phyloP scores from a whole-genome alignment of 805 yeast genomes.

The Teunomyces tritomae region DNA sequence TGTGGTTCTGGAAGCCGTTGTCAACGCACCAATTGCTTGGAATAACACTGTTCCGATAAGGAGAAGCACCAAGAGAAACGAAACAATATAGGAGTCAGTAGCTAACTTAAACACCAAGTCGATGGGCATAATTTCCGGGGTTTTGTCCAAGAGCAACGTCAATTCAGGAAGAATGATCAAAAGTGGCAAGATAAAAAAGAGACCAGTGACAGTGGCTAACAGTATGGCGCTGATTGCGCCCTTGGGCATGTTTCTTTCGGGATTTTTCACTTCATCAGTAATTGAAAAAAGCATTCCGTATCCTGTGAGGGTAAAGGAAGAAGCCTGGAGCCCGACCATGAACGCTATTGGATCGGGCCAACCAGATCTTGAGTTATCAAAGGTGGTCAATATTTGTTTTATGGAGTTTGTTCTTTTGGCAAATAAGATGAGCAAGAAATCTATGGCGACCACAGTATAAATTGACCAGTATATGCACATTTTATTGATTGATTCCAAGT shows the following conservation, averaged over 20 bases:
- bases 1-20: constrained; percentile 81
- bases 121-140: constrained; percentile 71
- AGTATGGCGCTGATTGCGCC: constrained; percentile 67
- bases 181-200: constrained; percentile 69
- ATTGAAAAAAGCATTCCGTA: constrained; percentile 79
- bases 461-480: constrained; percentile 75
- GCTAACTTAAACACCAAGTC: constrained; percentile 71
- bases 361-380: constrained; percentile 72
- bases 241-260: constrained; percentile 71
- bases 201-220: constrained; percentile 65
- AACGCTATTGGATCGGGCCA: constrained; percentile 73
- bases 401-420: constrained; percentile 58
- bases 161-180: constrained; percentile 71
- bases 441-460: constrained; percentile 67
- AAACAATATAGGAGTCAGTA: constrained; percentile 65
- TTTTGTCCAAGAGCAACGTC: constrained; percentile 50
- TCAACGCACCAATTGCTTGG: constrained; percentile 75
- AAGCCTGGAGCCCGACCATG: constrained; percentile 73
- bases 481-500: constrained; percentile 62
- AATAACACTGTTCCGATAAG: constrained; percentile 69
- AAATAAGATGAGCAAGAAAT: constrained; percentile 56
- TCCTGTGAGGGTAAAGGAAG: constrained; percentile 77
- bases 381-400: constrained; percentile 57
- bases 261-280: constrained; percentile 76
- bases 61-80: constrained; percentile 64